A percentile compares a stretch with the other conserved stretches of the same genome.
phyloP scores from a whole-genome alignment of 495 filamentous ascomycete species.

The Xylaria sp. region DNA sequence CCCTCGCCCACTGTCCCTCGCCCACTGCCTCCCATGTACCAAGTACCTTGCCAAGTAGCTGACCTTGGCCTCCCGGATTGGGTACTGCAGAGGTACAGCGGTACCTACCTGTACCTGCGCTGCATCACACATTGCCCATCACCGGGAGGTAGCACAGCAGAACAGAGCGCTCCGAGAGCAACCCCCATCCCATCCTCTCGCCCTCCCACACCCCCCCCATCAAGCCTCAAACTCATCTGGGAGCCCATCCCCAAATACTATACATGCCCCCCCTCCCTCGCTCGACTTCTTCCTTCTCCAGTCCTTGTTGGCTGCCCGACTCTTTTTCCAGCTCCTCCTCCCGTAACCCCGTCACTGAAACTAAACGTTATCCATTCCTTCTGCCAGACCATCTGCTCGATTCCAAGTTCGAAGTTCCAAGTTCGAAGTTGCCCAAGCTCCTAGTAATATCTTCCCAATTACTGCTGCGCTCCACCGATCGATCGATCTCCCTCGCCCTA shows the following conservation, averaged over 20 bases:
- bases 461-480: slow-evolving; percentile 30
- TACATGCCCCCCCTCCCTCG: slow-evolving; percentile 26
- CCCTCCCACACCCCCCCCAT: slow-evolving; percentile 15
- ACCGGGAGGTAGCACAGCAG: slow-evolving; percentile 17
- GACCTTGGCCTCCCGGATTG: background rate
- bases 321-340: slow-evolving; percentile 30
- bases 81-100: background rate
- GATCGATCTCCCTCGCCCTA: slow-evolving; percentile 13
- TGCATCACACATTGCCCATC: slow-evolving; percentile 1
- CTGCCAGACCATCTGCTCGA: slow-evolving; percentile 13
- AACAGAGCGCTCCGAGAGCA: slow-evolving; percentile 9
- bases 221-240: slow-evolving; percentile 25
- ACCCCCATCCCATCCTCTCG: slow-evolving; percentile 24
- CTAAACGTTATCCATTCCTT: slow-evolving; percentile 21
- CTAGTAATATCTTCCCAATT: slow-evolving; percentile 28
- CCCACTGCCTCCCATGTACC: background rate
- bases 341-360: slow-evolving; percentile 38
- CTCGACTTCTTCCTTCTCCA: slow-evolving; percentile 27
- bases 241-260: slow-evolving; percentile 37
- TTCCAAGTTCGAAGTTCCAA: slow-evolving; percentile 20
- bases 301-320: slow-evolving; percentile 28
- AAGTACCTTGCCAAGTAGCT: slow-evolving; percentile 12
- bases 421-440: slow-evolving; percentile 7
- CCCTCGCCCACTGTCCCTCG: background rate
- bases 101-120: slow-evolving; percentile 11